Conservation (phyloP, 2,329 filamentous ascomycete genomes). For the Penicillium paneum region DNA sequence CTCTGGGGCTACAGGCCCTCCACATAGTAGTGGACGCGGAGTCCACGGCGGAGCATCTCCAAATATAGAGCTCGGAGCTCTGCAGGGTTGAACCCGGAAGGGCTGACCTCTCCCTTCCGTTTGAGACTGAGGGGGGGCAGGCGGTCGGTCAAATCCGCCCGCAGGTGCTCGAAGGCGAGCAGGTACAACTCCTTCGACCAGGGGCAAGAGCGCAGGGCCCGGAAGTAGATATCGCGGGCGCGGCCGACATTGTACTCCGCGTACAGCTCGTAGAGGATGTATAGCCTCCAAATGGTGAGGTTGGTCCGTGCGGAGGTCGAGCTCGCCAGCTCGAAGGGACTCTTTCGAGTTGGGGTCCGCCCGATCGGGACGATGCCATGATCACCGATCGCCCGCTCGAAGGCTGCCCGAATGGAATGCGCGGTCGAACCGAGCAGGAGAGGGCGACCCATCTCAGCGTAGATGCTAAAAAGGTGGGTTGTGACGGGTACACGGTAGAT, state of each 20-base stretch:
- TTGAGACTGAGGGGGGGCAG: constrained; percentile 2
- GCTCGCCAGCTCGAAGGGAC: not conserved
- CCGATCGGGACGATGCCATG: constrained; percentile 1
- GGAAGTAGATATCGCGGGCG: constrained; percentile 54
- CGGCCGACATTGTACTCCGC: constrained; percentile 35
- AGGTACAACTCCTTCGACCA: constrained; percentile 63
- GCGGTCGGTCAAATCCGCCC: constrained; percentile 17
- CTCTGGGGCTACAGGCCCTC: not conserved
- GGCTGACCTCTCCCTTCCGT: not conserved
- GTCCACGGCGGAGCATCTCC: constrained; percentile 2
- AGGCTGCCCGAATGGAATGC: constrained; percentile 54
- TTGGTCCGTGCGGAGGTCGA: constrained; percentile 31
- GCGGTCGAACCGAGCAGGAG: constrained; percentile 46
- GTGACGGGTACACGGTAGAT: constrained; percentile 37
- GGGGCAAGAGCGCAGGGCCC: constrained; percentile 56
- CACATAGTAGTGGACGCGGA: constrained; percentile 1
- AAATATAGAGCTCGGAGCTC: constrained; percentile 44
- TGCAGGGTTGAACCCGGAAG: constrained; percentile 37
- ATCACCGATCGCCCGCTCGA: constrained; percentile 51
- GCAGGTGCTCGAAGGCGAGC: constrained; percentile 52
- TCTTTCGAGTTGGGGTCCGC: not conserved
- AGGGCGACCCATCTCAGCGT: constrained; percentile 51
- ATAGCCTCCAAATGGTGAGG: constrained; percentile 52
- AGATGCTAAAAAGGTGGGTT: constrained; percentile 55
- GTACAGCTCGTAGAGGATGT: constrained; percentile 49